phyloP scores from a whole-genome alignment of 768 basidiomycete species.

The Podaxis mareebaensis region DNA sequence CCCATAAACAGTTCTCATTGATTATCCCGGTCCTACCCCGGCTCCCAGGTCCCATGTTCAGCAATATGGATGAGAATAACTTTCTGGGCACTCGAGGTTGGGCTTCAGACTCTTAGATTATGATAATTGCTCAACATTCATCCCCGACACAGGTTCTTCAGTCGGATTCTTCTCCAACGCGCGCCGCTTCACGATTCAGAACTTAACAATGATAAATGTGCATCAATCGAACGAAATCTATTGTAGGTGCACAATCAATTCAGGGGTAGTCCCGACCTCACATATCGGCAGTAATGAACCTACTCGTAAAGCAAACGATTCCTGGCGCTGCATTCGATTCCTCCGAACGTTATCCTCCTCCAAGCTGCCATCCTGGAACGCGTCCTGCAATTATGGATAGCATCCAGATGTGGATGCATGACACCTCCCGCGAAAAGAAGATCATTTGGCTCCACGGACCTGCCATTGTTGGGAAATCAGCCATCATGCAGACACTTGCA shows the following conservation, averaged over 20 bases:
- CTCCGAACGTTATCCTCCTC: not conserved
- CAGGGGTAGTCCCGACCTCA: not conserved
- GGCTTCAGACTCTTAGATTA: too few species aligned
- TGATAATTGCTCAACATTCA: too few species aligned
- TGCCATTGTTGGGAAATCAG: conserved; percentile 1
- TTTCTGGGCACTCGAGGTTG: too few species aligned
- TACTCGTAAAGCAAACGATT: not conserved
- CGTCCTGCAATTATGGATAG: not conserved
- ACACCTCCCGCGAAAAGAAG: not conserved
- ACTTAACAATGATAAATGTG: not conserved
- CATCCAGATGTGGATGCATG: not conserved
- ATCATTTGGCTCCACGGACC: not conserved
- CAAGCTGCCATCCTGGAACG: not conserved
- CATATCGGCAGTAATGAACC: not conserved
- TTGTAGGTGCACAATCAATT: not conserved
- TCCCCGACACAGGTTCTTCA: not conserved
- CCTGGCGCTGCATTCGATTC: not conserved
- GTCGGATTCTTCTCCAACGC: not conserved
- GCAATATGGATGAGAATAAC: too few species aligned
- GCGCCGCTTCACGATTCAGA: not conserved
- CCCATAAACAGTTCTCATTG: too few species aligned
- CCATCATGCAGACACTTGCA: conserved; percentile 2
- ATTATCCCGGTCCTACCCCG: too few species aligned
- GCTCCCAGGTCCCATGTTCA: too few species aligned
- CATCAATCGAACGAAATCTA: not conserved